Base-by-base conservation (phyloP, 257 asterid species). In the Salvia splendens region DNA sequence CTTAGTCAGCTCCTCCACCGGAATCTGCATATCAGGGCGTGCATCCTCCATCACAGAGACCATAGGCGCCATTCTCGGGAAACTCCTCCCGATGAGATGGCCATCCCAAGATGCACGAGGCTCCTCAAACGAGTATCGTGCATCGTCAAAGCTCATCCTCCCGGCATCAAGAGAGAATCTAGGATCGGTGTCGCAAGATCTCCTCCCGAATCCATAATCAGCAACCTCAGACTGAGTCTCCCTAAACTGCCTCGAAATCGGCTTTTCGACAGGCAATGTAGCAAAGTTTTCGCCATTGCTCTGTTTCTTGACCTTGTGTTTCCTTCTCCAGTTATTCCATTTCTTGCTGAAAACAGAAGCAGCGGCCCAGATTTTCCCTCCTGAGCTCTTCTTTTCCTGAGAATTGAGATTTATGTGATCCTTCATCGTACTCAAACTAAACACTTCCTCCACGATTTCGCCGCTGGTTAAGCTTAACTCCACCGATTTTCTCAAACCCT, bases 81-180 rank as follows among this genome's bases (percentile, higher is more conserved):
- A 76, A 54, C 75, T 85, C 77, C 82, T 81, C 2, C 94, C 96
- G 12, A 77, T 79, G 77, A 91, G 60, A 69, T 89, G 50, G 8
- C 93, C 98, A 70, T 91, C 98, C 83, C 96, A 92, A 4, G 96
- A 86, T 56, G 96, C 98, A 15, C 95, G 82, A 36, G 96, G 95
- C 85, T 92, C 92, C 5, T 92, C 96, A 5, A 89, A 83, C 1
- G 98, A 89, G 52, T 84, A 92, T 50, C 98, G 71, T 0, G 95
- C 83, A 81, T 85, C 96, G 61, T 91, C 96, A 33, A 88, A 81
- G 74, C 95, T 85, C 54, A 88, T 85, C 76, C 98, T 75, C 5
- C 85, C 89, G 8, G 86, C 91, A 70, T 92, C 98, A 3, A 91
- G 95, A 3, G 98, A 92, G 30, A 89, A 92, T 48, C 98, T 75